Percentiles rank a stretch among this genome's conserved stretches.
phyloP scores from a whole-genome alignment of 129 eudicot species.

The Ambrosia artemisiifolia region DNA sequence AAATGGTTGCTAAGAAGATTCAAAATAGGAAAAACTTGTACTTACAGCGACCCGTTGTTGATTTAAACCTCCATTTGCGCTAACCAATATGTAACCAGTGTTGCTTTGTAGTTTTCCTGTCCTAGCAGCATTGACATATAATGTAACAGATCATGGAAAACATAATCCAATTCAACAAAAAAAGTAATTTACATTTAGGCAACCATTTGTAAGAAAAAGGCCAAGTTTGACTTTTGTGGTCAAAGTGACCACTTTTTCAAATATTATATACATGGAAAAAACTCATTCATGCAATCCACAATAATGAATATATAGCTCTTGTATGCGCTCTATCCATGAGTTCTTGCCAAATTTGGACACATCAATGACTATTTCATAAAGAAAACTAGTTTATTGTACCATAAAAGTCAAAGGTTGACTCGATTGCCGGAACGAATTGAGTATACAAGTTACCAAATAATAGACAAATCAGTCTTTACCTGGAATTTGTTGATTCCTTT shows the following conservation, averaged over 20 bases:
- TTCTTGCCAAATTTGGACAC: not conserved
- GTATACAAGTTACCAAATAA: not conserved
- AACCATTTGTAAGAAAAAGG: not conserved
- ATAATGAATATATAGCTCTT: not conserved
- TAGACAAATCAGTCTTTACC: constrained; percentile 25
- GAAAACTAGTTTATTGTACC: not conserved
- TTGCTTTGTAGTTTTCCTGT: constrained; percentile 53
- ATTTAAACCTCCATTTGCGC: constrained; percentile 98
- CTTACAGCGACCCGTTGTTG: constrained; percentile 99
- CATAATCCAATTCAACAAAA: constrained; percentile 10
- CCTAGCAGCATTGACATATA: constrained; percentile 45
- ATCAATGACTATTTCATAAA: not conserved
- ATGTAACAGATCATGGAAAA: constrained; percentile 22
- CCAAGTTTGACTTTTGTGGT: constrained; percentile 16
- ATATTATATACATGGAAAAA: not conserved
- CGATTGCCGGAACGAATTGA: not conserved
- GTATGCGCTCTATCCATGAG: not conserved
- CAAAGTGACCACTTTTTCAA: not conserved
- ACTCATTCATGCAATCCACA: not conserved
- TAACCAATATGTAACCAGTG: constrained; percentile 74
- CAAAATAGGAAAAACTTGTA: not conserved
- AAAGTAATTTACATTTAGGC: not conserved
- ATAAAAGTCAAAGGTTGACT: not conserved
- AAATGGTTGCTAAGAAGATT: not conserved
- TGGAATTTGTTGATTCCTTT: constrained; percentile 30